phyloP scores from a whole-genome alignment of 2,329 filamentous ascomycete species.

The Coniochaeta hoffmannii region DNA sequence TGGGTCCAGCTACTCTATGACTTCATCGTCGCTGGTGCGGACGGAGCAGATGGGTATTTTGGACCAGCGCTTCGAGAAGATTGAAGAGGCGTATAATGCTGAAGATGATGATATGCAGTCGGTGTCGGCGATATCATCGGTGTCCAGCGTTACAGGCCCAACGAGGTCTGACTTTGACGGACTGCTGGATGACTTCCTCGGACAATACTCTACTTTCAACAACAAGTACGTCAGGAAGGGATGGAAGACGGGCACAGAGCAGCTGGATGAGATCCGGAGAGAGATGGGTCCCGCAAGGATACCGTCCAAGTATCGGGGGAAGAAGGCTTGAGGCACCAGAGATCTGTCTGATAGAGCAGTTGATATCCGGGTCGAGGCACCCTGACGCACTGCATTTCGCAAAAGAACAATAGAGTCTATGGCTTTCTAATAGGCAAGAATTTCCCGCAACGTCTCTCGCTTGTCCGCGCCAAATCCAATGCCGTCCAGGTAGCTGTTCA shows the following conservation, averaged over 20 bases:
- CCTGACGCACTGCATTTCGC: too few relatives aligned
- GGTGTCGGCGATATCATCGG: slow-evolving; percentile 53
- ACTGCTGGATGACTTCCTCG: slow-evolving; percentile 91
- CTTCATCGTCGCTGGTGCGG: slow-evolving; percentile 88
- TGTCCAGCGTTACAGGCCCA: slow-evolving; percentile 61
- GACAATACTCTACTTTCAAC: slow-evolving; percentile 60
- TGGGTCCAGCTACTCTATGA: slow-evolving; percentile 89
- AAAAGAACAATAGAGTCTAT: too few relatives aligned
- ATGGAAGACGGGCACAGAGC: slow-evolving; percentile 73
- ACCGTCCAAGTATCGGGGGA: slow-evolving; percentile 7
- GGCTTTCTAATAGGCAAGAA: neutral
- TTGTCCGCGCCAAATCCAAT: slow-evolving; percentile 49
- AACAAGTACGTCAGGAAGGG: slow-evolving; percentile 75
- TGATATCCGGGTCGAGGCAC: neutral
- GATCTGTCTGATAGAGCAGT: slow-evolving; percentile 1
- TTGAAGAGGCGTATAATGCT: slow-evolving; percentile 68
- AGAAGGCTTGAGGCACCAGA: neutral
- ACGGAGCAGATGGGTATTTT: slow-evolving; percentile 82
- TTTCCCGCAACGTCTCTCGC: slow-evolving; percentile 31
- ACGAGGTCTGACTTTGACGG: slow-evolving; percentile 74
- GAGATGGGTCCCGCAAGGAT: slow-evolving; percentile 72
- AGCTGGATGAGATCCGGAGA: slow-evolving; percentile 82
- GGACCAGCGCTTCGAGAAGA: slow-evolving; percentile 84
- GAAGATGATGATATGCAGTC: slow-evolving; percentile 43
- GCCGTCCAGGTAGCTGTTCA: slow-evolving; percentile 55